phyloP scores from a whole-genome alignment of 768 basidiomycete genomes.

The Mycena latifolia region DNA sequence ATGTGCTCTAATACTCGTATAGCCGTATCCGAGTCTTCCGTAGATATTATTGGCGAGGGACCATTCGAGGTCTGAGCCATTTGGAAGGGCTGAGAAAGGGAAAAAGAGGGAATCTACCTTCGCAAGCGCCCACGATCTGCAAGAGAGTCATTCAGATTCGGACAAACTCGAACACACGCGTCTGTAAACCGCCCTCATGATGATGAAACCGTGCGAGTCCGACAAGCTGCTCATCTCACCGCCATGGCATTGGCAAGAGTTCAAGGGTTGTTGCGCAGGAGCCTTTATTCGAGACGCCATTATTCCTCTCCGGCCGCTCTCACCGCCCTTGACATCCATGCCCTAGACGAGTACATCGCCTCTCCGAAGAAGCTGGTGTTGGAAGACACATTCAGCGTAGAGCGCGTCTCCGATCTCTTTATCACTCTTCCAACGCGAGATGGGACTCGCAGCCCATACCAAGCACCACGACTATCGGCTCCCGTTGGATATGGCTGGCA shows the following conservation, averaged over 20 bases:
- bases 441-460: conserved; percentile 59
- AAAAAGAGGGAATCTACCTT: no score
- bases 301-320: conserved; percentile 12
- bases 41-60: conserved; percentile 5
- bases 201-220: conserved; percentile 1
- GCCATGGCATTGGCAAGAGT: conserved; percentile 23
- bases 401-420: conserved; percentile 74
- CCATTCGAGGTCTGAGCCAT: conserved; percentile 10
- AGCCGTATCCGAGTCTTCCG: conserved; percentile 29
- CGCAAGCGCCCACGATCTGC: no score
- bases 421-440: conserved; percentile 82
- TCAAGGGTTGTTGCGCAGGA: conserved; percentile 20
- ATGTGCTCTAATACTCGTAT: conserved; percentile 33
- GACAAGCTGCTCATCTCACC: conserved; percentile 2
- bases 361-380: conserved; percentile 60
- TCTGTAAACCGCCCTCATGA: not conserved
- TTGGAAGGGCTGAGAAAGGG: not conserved
- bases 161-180: not conserved
- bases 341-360: conserved; percentile 67
- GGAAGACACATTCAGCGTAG: conserved; percentile 63
- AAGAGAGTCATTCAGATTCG: not conserved
- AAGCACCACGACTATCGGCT: conserved; percentile 53
- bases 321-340: conserved; percentile 26
- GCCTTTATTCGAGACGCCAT: conserved; percentile 26
- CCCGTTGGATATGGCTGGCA: conserved; percentile 75